A percentile compares a stretch with the other conserved stretches of the same genome.
Conservation (phyloP, 192 early-diverging fungal species). For the Entomortierella beljakovae region DNA sequence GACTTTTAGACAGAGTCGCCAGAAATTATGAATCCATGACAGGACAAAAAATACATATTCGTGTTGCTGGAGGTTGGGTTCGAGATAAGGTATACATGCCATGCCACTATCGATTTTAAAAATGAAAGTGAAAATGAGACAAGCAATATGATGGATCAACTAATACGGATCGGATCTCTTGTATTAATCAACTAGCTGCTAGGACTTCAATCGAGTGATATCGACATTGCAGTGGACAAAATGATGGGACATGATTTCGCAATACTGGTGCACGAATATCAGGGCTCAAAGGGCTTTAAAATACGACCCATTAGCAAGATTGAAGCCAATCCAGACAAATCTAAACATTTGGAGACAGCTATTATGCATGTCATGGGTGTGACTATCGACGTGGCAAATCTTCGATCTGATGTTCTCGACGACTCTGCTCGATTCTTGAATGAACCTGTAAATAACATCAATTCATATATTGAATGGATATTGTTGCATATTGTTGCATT, state of each 20-base stretch:
- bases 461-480: neutral
- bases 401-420: slow-evolving; percentile 89
- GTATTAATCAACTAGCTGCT: slow-evolving; percentile 71
- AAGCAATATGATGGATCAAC: too few relatives aligned
- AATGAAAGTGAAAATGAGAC: too few relatives aligned
- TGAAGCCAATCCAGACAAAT: slow-evolving; percentile 89
- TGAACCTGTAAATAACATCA: slow-evolving; percentile 57
- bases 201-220: slow-evolving; percentile 83
- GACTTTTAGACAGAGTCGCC: slow-evolving; percentile 71
- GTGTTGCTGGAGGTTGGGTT: slow-evolving; percentile 99
- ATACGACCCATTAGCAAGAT: slow-evolving; percentile 81
- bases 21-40: slow-evolving; percentile 56
- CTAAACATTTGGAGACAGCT: slow-evolving; percentile 97
- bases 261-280: slow-evolving; percentile 69
- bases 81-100: slow-evolving; percentile 96
- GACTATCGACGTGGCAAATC: slow-evolving; percentile 93
- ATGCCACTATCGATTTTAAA: too few relatives aligned
- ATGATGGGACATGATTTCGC: slow-evolving; percentile 96
- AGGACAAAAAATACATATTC: slow-evolving; percentile 67
- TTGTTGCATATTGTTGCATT: too few relatives aligned
- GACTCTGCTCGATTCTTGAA: slow-evolving; percentile 80
- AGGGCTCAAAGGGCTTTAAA: slow-evolving; percentile 48
- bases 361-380: slow-evolving; percentile 81
- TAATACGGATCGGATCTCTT: too few relatives aligned
- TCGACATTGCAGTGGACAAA: slow-evolving; percentile 93